These are phyloP conservation scores for Closterium sp. DNA, from an alignment of 139 green algal genomes.

Conservation along the genomic window DNA sequence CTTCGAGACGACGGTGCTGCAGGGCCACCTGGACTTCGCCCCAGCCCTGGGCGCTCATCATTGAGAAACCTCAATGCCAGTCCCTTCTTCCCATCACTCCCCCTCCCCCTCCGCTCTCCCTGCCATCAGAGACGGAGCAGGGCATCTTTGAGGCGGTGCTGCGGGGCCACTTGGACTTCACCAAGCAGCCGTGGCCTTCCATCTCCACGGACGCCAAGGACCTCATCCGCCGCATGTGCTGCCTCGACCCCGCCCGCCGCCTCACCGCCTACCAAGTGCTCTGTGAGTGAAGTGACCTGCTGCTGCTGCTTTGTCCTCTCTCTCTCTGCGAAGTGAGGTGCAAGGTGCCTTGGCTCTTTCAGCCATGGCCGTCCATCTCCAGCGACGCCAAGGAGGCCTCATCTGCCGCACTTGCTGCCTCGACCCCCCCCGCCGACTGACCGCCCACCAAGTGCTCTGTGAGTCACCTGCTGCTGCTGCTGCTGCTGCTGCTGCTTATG, in stretches of 20 bases:
- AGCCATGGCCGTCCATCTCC: conserved; percentile 77
- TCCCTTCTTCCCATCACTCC: conserved; percentile 63
- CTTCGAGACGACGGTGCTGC: conserved; percentile 74
- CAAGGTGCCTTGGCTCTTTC: conserved; percentile 62
- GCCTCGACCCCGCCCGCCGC: conserved; percentile 73
- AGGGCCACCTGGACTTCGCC: conserved; percentile 66
- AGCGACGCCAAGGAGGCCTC: conserved; percentile 57
- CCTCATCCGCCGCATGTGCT: conserved; percentile 57
- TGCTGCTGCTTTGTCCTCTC: not conserved
- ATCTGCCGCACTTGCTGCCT: not conserved
- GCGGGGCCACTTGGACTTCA: conserved; percentile 79
- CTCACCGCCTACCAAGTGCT: conserved; percentile 75
- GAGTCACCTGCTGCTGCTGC: not conserved
- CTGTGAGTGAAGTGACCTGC: not conserved
- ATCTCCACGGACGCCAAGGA: conserved; percentile 64
- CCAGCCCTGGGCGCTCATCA: conserved; percentile 75
- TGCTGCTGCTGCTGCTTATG: too few species aligned
- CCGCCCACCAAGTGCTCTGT: not conserved
- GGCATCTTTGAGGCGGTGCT: conserved; percentile 53
- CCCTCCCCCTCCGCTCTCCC: not conserved
- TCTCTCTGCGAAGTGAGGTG: conserved; percentile 61
- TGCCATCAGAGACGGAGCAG: conserved; percentile 77
- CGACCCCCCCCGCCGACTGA: not conserved
- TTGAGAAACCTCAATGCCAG: conserved; percentile 32
- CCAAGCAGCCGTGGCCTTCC: conserved; percentile 71